These are phyloP conservation scores for Grosmannia huntii DNA, from an alignment of 2,329 filamentous ascomycete species.

Conservation along the genomic window DNA sequence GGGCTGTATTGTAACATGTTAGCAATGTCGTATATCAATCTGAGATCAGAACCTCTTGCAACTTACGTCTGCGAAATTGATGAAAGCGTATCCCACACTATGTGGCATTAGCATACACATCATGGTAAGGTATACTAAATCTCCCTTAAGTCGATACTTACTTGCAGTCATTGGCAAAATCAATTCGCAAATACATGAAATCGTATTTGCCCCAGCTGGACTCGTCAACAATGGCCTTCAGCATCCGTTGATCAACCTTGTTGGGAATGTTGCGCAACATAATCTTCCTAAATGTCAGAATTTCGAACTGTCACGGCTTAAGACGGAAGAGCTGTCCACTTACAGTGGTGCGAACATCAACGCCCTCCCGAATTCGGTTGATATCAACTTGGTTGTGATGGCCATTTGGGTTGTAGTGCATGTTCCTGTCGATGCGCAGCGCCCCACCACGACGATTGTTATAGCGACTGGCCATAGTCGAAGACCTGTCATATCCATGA, in stretches of 20 bases:
- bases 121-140: not conserved
- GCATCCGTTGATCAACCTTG: conserved; percentile 63
- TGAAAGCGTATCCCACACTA: conserved; percentile 92
- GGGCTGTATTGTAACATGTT: conserved; percentile 32
- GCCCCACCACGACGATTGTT: conserved; percentile 37
- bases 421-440: conserved; percentile 29
- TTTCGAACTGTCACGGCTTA: not conserved
- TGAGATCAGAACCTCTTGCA: not conserved
- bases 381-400: conserved; percentile 53
- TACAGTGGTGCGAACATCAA: conserved; percentile 65
- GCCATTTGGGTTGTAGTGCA: conserved; percentile 33
- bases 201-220: conserved; percentile 76
- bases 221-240: conserved; percentile 70
- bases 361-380: conserved; percentile 47
- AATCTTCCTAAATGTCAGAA: conserved; percentile 38
- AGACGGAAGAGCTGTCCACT: conserved; percentile 16
- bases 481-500: conserved; percentile 24
- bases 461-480: conserved; percentile 20
- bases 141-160: conserved; percentile 25
- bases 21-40: not conserved
- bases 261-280: conserved; percentile 96
- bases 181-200: conserved; percentile 89
- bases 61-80: conserved; percentile 78
- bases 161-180: conserved; percentile 77
- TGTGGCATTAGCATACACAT: conserved; percentile 16